These are phyloP conservation scores for Pleurotus citrinopileatus DNA, from an alignment of 768 basidiomycete species.

Conservation along the genomic window DNA sequence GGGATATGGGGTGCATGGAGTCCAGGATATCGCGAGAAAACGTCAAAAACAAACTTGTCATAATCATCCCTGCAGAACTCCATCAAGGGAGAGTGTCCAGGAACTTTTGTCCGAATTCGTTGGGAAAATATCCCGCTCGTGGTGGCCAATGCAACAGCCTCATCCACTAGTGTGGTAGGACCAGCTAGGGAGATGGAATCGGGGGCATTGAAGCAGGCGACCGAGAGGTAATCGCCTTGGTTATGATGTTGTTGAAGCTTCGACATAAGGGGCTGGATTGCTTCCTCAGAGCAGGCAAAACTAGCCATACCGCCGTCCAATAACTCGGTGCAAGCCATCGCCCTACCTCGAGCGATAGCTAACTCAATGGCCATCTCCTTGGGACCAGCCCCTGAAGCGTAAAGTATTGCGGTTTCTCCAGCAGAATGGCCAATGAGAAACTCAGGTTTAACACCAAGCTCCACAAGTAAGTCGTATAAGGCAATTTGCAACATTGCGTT, in stretches of 20 bases:
- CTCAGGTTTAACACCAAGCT: slow-evolving; percentile 34
- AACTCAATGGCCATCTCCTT: slow-evolving; percentile 40
- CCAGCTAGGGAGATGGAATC: slow-evolving; percentile 37
- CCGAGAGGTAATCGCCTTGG: slow-evolving; percentile 23
- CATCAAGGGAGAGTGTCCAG: slow-evolving; percentile 39
- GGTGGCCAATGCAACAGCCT: slow-evolving; percentile 25
- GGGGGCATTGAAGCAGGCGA: slow-evolving; percentile 39
- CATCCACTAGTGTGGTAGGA: slow-evolving; percentile 20
- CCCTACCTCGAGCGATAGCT: slow-evolving; percentile 36
- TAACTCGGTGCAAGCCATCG: slow-evolving; percentile 30
- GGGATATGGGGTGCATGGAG: slow-evolving; percentile 21
- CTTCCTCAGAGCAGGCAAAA: slow-evolving; percentile 28
- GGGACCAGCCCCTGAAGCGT: slow-evolving; percentile 39
- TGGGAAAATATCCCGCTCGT: slow-evolving; percentile 29
- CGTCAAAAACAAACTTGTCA: slow-evolving; percentile 19
- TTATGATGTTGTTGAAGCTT: slow-evolving; percentile 7
- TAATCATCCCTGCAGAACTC: slow-evolving; percentile 30
- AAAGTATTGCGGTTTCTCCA: slow-evolving; percentile 42
- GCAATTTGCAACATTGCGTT: slow-evolving; percentile 46
- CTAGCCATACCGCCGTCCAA: slow-evolving; percentile 43
- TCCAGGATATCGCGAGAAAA: slow-evolving; percentile 33
- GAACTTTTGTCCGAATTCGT: slow-evolving; percentile 31
- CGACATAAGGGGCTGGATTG: slow-evolving; percentile 24
- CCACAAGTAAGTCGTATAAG: slow-evolving; percentile 34
- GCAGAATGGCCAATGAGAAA: slow-evolving; percentile 45